Evolutionary conservation across 352 stramenopile genomes (phyloP), one percentile per base, ranked within the genome.

Genomic region (Paralagenidium karlingii): DNA sequence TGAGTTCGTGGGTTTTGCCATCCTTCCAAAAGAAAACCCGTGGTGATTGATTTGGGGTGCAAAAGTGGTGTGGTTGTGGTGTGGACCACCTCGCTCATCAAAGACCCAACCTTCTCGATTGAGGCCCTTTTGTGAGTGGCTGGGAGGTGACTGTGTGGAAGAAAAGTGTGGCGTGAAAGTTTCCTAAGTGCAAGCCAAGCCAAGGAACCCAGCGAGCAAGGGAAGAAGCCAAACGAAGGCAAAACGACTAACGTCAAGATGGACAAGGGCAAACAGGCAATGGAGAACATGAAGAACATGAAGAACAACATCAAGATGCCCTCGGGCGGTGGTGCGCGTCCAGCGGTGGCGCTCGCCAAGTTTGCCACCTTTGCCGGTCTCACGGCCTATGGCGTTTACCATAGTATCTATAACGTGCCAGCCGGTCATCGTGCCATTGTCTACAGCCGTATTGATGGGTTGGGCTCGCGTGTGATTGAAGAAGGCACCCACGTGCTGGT

Each of bases 401-500:
- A 89, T 39, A 77, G 73, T 33, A 65, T 94, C 38, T 94, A 89
- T 56, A 91, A 91, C 59, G 79, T 94, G 51, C 64, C 82, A 26
- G 66, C 79, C 38, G 82, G 82, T 59, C 78, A 93, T 61, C 75
- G 76, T 53, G 82, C 77, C n/a, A 58, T 95, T 16, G 69, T 95
- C 38, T 95, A 93, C 68, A 92, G 76, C 59, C 78, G 82, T 57
- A 33, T 94, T n/a, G 73, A 86, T 33, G 82, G 82, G 40, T 75
- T 95, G 9, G 59, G 79, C 33, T 53, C 85, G 34, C 58, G 63
- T 24, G 58, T 82, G 40, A 81, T 92, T 25, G 71, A 82, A 40
- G 88, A 98, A 79, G 94, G 94, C 57, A 93, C 96, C 53, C 95
- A 98, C 68, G 96, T 98, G 39, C 63, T 97, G 37, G 61, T 99